Conservation (phyloP, 805 yeast species). For the Saccharomycopsis schoenii region DNA sequence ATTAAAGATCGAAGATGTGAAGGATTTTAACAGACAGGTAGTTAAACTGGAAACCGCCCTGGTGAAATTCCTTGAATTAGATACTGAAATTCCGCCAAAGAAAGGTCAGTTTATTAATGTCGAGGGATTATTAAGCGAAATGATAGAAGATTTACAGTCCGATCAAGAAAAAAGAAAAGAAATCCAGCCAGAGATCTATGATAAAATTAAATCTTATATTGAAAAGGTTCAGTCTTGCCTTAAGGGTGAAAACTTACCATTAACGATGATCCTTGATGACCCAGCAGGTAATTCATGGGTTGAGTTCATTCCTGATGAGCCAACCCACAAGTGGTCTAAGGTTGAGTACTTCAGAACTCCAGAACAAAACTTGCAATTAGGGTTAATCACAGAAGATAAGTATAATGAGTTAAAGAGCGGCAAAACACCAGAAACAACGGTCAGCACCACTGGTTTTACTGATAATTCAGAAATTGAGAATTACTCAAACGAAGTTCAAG, state of each 20-base stretch:
- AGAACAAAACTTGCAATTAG: constrained; percentile 79
- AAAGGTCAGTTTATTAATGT: constrained; percentile 88
- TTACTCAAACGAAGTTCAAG: constrained; percentile 81
- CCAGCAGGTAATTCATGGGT: constrained; percentile 98
- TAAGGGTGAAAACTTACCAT: constrained; percentile 64
- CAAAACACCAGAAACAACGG: constrained; percentile 16
- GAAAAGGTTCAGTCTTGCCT: constrained; percentile 47
- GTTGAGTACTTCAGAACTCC: constrained; percentile 74
- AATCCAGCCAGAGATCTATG: constrained; percentile 63
- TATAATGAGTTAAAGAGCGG: constrained; percentile 29
- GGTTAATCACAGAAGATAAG: constrained; percentile 48
- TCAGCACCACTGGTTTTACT: constrained; percentile 43
- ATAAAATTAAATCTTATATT: constrained; percentile 64
- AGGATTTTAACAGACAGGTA: constrained; percentile 82
- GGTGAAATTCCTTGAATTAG: constrained; percentile 73
- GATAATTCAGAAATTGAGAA: constrained; percentile 79
- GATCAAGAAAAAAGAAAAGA: constrained; percentile 78
- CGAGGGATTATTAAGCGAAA: constrained; percentile 80
- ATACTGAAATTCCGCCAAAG: constrained; percentile 91
- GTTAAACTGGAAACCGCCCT: constrained; percentile 83
- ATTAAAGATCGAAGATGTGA: constrained; percentile 53
- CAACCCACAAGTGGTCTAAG: constrained; percentile 84
- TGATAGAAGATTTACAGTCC: constrained; percentile 65
- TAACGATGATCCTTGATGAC: constrained; percentile 76
- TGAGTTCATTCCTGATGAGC: constrained; percentile 77